A percentile compares a stretch with the other conserved stretches of the same genome.
phyloP scores from a whole-genome alignment of 176 grass and related monocot species.

The Triticum turgidum region DNA sequence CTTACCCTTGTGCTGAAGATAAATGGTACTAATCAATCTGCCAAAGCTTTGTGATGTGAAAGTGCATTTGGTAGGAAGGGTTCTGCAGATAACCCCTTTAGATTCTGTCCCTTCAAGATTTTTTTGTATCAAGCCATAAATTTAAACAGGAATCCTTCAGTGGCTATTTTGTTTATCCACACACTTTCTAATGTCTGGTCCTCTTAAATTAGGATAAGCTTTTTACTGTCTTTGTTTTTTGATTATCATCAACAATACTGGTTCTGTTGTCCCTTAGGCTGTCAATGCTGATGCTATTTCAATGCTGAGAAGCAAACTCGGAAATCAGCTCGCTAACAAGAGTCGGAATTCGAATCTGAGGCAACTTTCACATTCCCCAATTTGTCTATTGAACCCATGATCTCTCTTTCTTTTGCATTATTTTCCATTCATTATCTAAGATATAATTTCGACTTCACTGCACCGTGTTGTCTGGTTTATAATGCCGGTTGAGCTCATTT shows the following conservation, averaged over 20 bases:
- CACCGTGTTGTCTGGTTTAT: not conserved
- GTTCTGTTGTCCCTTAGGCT: slow-evolving; percentile 45
- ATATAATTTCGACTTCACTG: not conserved
- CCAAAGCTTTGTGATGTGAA: not conserved
- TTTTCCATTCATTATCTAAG: not conserved
- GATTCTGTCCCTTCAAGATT: not conserved
- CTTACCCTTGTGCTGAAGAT: not conserved
- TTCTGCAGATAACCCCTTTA: not conserved
- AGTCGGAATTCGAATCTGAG: slow-evolving; percentile 61
- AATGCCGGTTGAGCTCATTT: not conserved
- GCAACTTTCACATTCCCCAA: slow-evolving; percentile 13
- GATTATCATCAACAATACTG: not conserved
- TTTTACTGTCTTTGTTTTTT: not conserved
- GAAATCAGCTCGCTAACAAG: slow-evolving; percentile 73
- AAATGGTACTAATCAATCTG: not conserved
- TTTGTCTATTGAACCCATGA: not conserved
- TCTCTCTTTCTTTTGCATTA: not conserved
- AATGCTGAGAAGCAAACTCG: slow-evolving; percentile 78
- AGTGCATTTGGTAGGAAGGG: not conserved
- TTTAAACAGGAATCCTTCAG: not conserved
- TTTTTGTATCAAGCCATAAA: not conserved
- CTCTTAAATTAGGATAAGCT: not conserved
- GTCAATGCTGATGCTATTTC: slow-evolving; percentile 69
- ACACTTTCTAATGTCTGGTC: not conserved
- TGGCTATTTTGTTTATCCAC: not conserved